phyloP scores from a whole-genome alignment of 192 early-diverging fungal genomes.

The Dissophora globulifera region DNA sequence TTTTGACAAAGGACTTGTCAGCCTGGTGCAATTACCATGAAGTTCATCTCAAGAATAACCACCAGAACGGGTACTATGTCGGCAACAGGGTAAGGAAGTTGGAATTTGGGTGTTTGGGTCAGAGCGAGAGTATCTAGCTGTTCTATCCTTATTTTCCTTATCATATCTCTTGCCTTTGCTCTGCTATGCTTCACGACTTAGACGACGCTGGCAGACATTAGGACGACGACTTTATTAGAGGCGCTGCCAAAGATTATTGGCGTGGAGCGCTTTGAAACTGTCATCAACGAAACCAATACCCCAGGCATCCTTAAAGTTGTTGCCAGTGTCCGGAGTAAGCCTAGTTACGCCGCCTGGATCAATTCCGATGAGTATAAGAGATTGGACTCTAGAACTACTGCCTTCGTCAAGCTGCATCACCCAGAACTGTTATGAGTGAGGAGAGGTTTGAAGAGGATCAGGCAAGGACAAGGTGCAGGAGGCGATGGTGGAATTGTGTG shows the following conservation, averaged over 20 bases:
- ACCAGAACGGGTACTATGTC: slow-evolving; percentile 28
- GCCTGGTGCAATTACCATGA: slow-evolving; percentile 23
- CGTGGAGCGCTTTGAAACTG: slow-evolving; percentile 8
- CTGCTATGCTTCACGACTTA: background rate
- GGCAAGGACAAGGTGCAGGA: too few relatives aligned
- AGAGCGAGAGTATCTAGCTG: too few relatives aligned
- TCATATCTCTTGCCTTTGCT: too few relatives aligned
- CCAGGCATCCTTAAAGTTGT: slow-evolving; percentile 20
- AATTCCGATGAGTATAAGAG: slow-evolving; percentile 27
- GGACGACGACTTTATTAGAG: slow-evolving; percentile 21
- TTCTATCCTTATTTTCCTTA: too few relatives aligned
- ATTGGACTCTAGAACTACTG: background rate
- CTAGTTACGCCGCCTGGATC: slow-evolving; percentile 22
- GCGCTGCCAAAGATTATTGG: slow-evolving; percentile 31
- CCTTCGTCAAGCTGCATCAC: slow-evolving; percentile 14
- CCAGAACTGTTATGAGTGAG: slow-evolving; percentile 9
- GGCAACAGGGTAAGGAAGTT: slow-evolving; percentile 36
- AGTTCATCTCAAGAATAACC: slow-evolving; percentile 21
- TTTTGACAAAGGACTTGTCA: slow-evolving; percentile 9
- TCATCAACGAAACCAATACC: slow-evolving; percentile 26
- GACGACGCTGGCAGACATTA: slow-evolving; percentile 28
- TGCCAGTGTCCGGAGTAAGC: slow-evolving; percentile 12
- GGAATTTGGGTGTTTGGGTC: too few relatives aligned
- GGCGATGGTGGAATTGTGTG: too few relatives aligned
- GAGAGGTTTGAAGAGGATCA: too few relatives aligned